These are phyloP conservation scores for Leishmania guyanensis DNA, from an alignment of 208 protist genomes.

Conservation along the genomic window DNA sequence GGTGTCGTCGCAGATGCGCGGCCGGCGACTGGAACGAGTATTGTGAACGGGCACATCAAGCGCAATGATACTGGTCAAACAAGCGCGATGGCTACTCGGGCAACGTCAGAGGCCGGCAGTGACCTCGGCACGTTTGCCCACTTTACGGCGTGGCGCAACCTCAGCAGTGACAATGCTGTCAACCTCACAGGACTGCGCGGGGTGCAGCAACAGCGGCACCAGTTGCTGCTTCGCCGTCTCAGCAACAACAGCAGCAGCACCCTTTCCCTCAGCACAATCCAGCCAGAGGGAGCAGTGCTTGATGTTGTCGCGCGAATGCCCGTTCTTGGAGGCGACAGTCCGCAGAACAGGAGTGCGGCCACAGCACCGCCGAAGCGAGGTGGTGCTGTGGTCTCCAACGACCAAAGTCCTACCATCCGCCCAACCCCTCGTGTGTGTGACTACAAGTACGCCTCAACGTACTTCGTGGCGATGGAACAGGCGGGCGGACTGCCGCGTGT, in stretches of 20 bases:
- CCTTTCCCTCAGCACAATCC: conserved; percentile 15
- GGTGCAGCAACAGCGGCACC: conserved; percentile 10
- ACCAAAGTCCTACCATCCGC: neutral
- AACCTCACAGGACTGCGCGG: conserved; percentile 2
- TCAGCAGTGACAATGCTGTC: neutral
- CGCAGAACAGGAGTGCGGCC: neutral
- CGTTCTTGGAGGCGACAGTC: conserved; percentile 12
- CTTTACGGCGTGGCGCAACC: neutral
- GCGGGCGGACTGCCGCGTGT: neutral
- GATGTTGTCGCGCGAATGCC: conserved; percentile 29
- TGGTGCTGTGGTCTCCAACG: neutral
- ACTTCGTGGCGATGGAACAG: conserved; percentile 28
- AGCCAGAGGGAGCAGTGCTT: neutral
- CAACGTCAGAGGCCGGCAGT: neutral
- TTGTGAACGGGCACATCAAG: neutral
- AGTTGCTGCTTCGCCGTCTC: neutral
- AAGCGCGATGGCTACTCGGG: neutral
- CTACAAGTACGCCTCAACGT: conserved; percentile 26
- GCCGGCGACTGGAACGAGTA: conserved; percentile 2
- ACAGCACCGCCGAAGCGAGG: neutral
- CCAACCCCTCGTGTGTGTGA: conserved; percentile 6
- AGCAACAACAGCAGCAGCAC: conserved; percentile 16
- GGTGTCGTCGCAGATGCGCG: conserved; percentile 28
- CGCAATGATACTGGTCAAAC: neutral
- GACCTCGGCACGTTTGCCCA: neutral